Conservation (phyloP, 192 early-diverging fungal species). For the Coemansia sp. region DNA sequence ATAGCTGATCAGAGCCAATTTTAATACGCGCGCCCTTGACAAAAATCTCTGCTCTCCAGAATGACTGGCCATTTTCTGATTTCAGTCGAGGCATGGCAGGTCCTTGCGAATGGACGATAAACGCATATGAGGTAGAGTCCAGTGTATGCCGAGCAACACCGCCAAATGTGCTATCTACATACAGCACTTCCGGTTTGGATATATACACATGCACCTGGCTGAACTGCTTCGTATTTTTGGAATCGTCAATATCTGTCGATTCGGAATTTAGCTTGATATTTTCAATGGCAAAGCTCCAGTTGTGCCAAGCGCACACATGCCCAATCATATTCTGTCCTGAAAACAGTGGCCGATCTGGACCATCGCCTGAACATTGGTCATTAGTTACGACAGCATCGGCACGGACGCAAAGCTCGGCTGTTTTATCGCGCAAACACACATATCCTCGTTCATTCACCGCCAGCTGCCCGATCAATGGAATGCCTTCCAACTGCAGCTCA, state of each 20-base stretch:
- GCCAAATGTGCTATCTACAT: slow-evolving; percentile 28
- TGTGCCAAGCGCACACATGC: slow-evolving; percentile 31
- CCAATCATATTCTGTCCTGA: slow-evolving; percentile 32
- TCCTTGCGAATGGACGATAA: slow-evolving; percentile 22
- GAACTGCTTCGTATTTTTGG: background rate
- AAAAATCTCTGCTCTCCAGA: slow-evolving; percentile 1
- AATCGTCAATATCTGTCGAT: background rate
- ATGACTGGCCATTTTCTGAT: background rate
- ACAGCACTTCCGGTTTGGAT: slow-evolving; percentile 8
- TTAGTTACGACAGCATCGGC: slow-evolving; percentile 1
- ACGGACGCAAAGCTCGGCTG: slow-evolving; percentile 24
- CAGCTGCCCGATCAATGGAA: slow-evolving; percentile 31
- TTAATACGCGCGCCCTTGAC: slow-evolving; percentile 11
- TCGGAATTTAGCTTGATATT: slow-evolving; percentile 1
- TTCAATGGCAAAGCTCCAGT: slow-evolving; percentile 30
- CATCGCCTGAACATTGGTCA: background rate
- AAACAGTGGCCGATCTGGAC: background rate
- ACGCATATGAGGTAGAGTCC: slow-evolving; percentile 2
- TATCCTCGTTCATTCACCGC: slow-evolving; percentile 22
- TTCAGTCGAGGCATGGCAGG: slow-evolving; percentile 2
- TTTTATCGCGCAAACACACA: slow-evolving; percentile 35
- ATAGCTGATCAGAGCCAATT: background rate
- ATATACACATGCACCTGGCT: slow-evolving; percentile 18
- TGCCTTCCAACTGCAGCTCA: slow-evolving; percentile 18
- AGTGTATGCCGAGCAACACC: background rate